phyloP scores from a whole-genome alignment of 345 rosid genomes.

The Conringia planisiliqua region DNA sequence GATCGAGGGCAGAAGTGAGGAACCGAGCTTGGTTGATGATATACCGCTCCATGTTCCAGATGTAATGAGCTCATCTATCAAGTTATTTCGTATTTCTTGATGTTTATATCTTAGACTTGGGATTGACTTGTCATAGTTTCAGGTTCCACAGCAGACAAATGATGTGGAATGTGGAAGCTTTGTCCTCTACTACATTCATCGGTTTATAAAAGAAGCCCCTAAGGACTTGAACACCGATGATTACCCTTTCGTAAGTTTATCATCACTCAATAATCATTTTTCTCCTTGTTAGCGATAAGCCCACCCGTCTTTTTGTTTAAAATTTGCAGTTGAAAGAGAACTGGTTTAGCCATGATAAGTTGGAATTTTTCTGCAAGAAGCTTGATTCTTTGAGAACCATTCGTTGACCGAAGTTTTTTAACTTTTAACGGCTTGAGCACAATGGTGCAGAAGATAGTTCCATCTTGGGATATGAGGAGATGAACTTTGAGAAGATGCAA shows the following conservation, averaged over 20 bases:
- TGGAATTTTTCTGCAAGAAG: constrained; percentile 42
- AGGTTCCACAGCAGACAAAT: constrained; percentile 79
- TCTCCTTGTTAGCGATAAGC: neutral
- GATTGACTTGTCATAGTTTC: constrained; percentile 6
- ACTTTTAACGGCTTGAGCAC: neutral
- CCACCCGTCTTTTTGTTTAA: neutral
- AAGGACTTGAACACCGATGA: constrained; percentile 35
- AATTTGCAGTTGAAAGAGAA: constrained; percentile 51
- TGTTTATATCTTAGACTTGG: constrained; percentile 1
- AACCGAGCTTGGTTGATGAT: constrained; percentile 31
- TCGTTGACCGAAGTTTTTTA: neutral
- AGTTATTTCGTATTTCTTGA: neutral
- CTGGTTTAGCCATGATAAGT: constrained; percentile 53
- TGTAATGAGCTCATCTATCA: constrained; percentile 29
- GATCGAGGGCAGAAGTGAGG: constrained; percentile 52
- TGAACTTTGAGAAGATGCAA: neutral
- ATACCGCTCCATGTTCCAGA: constrained; percentile 58
- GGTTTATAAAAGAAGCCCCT: constrained; percentile 55
- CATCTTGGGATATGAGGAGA: neutral
- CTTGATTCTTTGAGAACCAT: constrained; percentile 29
- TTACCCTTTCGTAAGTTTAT: constrained; percentile 55
- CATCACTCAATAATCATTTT: neutral
- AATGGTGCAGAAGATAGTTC: neutral
- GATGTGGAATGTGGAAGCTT: constrained; percentile 65
- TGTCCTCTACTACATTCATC: constrained; percentile 63